Evolutionary conservation across 176 grass and related monocot genomes (phyloP).

Genomic region (Eleusine indica): DNA sequence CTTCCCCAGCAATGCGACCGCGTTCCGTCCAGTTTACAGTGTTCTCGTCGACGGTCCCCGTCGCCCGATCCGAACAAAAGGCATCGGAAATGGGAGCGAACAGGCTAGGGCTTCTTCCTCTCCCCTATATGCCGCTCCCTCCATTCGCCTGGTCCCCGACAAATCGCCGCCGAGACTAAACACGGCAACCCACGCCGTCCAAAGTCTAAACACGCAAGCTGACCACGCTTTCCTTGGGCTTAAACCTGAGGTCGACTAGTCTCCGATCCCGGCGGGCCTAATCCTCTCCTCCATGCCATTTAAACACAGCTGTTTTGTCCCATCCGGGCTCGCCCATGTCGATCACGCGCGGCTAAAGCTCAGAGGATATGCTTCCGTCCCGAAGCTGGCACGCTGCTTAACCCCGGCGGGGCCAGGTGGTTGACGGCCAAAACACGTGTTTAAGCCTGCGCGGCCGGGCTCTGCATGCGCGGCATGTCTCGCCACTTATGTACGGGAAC

Average conservation of each 20-base stretch:
- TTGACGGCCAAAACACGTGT: slow-evolving; percentile 34
- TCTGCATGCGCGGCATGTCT: slow-evolving; percentile 45
- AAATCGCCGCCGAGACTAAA: not conserved
- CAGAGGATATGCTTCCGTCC: not conserved
- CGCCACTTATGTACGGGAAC: not conserved
- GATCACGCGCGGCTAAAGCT: not conserved
- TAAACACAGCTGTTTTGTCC: slow-evolving; percentile 25
- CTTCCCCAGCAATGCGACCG: not conserved
- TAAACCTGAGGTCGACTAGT: not conserved
- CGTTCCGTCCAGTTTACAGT: not conserved
- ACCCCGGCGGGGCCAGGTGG: slow-evolving; percentile 15
- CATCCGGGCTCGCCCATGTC: not conserved
- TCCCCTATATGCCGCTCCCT: not conserved
- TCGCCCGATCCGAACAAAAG: not conserved
- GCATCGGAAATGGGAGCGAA: slow-evolving; percentile 39
- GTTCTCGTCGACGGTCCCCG: not conserved
- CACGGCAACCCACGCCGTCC: not conserved
- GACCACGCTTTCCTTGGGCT: not conserved
- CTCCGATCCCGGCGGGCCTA: slow-evolving; percentile 28
- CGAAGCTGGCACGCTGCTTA: not conserved
- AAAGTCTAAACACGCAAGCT: not conserved
- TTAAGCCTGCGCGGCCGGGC: not conserved
- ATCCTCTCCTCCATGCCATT: not conserved
- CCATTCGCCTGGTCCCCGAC: slow-evolving; percentile 1
- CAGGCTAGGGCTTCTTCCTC: not conserved